These are phyloP conservation scores for Cryptosporidium felis DNA, from an alignment of 169 alveolate genomes.

Conservation along the genomic window DNA sequence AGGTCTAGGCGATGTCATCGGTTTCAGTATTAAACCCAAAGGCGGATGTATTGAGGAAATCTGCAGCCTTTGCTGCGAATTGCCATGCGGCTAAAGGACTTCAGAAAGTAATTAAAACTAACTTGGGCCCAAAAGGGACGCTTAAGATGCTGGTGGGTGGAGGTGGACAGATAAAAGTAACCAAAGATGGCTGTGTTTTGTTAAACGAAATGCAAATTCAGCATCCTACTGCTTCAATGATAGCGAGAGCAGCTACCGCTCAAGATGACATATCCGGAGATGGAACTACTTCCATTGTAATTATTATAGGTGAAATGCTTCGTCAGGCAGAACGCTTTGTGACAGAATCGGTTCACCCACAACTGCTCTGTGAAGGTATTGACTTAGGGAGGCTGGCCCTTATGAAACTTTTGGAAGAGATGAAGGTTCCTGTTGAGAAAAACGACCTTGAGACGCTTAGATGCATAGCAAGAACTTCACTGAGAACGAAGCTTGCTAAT, in stretches of 20 bases:
- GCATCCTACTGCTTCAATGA: constrained; percentile 99
- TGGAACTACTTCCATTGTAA: constrained; percentile 97
- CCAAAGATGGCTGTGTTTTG: constrained; percentile 96
- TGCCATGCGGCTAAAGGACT: constrained; percentile 97
- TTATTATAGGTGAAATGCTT: constrained; percentile 94
- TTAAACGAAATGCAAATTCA: constrained; percentile 98
- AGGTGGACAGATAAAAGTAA: constrained; percentile 92
- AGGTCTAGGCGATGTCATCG: constrained; percentile 34
- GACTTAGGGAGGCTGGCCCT: constrained; percentile 91
- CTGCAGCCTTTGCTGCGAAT: constrained; percentile 95
- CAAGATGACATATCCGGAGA: constrained; percentile 99
- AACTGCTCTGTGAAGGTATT: constrained; percentile 95
- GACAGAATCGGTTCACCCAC: constrained; percentile 96
- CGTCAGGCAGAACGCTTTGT: constrained; percentile 85
- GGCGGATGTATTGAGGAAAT: constrained; percentile 95
- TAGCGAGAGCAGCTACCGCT: constrained; percentile 98
- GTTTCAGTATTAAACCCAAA: constrained; percentile 87
- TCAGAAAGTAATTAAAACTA: constrained; percentile 93
- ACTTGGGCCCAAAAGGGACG: constrained; percentile 99
- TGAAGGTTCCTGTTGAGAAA: constrained; percentile 78
- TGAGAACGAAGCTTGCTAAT: constrained; percentile 92
- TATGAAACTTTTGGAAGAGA: constrained; percentile 86
- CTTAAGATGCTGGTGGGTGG: constrained; percentile 98
- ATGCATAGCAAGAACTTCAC: constrained; percentile 93
- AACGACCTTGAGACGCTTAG: constrained; percentile 90